These are phyloP conservation scores for Aspergillus bombycis DNA, from an alignment of 2,329 filamentous ascomycete species.

Conservation along the genomic window DNA sequence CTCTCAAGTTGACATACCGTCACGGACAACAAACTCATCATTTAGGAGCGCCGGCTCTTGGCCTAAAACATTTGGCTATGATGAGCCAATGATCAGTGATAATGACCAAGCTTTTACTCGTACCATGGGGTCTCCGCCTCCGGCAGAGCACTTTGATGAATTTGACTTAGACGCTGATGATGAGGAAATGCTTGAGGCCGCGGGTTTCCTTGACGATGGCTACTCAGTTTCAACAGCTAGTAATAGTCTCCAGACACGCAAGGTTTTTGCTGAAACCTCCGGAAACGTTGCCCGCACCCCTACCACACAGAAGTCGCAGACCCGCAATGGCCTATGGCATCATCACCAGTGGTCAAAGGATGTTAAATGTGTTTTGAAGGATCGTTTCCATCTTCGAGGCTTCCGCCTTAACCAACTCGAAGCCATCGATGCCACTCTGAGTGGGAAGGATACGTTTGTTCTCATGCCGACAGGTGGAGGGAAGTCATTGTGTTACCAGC, in stretches of 20 bases:
- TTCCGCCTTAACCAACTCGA: constrained; percentile 93
- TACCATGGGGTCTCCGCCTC: constrained; percentile 46
- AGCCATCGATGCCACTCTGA: constrained; percentile 90
- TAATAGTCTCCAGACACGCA: constrained; percentile 28
- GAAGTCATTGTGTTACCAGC: constrained; percentile 94
- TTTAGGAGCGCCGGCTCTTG: constrained; percentile 9
- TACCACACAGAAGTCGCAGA: constrained; percentile 35
- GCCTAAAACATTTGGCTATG: constrained; percentile 20
- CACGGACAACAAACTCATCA: constrained; percentile 4
- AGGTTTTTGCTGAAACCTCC: constrained; percentile 46
- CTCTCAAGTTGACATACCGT: constrained; percentile 6
- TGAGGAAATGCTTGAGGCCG: constrained; percentile 50
- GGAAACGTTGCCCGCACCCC: constrained; percentile 40
- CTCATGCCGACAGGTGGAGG: constrained; percentile 98
- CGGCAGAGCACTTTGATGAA: constrained; percentile 35
- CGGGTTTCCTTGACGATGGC: constrained; percentile 40
- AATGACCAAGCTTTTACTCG: constrained; percentile 38
- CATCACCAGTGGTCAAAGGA: constrained; percentile 81
- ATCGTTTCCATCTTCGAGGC: constrained; percentile 79
- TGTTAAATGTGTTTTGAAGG: constrained; percentile 76
- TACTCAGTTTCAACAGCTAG: constrained; percentile 19
- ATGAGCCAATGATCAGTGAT: constrained; percentile 26
- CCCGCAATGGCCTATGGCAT: constrained; percentile 53
- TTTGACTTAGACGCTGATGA: constrained; percentile 49
- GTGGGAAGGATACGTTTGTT: constrained; percentile 87